Base-by-base conservation (phyloP, 192 early-diverging fungal genomes). In the Lunasporangiospora selenospora region DNA sequence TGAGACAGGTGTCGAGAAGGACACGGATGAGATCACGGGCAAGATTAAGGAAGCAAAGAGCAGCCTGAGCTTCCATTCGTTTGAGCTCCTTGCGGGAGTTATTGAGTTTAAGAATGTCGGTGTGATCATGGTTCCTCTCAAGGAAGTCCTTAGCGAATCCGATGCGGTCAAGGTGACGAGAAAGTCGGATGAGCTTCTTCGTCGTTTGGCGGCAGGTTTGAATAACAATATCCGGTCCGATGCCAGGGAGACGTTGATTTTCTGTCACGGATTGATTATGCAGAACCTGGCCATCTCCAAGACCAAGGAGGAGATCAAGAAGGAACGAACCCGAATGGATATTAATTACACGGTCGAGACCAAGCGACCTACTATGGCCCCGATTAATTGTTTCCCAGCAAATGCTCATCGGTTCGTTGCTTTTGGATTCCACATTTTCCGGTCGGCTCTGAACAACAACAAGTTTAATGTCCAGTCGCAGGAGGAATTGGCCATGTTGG, bases 361-460 rank as follows among this genome's bases (percentile, higher is more conserved):
- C 16, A 87, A 87, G 54, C 83, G 92, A 18, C 83, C 88, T 29
- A 75, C 81, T 5, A 61, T 59, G 21, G 5, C 60, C 10, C 75
- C 89, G 40, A 73, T 86, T n/a, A 91, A 92, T 51, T 90, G 92
- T 53, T 91, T 92, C 67, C 82, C 87, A 29, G 85, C 85, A 6
- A 98, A 99, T 52, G 92, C 91, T 6, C 88, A 96, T 58, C 78
- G 90, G 8, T 98, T 99, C 78, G 90, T 97, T 41, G 85, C 92
- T 48, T 99, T 99, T 85, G 97, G 97, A 0, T 67, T 99, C 19
- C 82, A 83, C n/a, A 78, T 98, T 11, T 81, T 99, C 50, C 79
- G 92, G 26, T 78, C 85, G 0, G 85, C 87, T 0, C 65, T 99
- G 31, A 75, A 80, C 38, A 81, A 75, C 43, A 80, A 82, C 66